phyloP scores from a whole-genome alignment of 495 filamentous ascomycete species.

The Aspergillus bridgeri region DNA sequence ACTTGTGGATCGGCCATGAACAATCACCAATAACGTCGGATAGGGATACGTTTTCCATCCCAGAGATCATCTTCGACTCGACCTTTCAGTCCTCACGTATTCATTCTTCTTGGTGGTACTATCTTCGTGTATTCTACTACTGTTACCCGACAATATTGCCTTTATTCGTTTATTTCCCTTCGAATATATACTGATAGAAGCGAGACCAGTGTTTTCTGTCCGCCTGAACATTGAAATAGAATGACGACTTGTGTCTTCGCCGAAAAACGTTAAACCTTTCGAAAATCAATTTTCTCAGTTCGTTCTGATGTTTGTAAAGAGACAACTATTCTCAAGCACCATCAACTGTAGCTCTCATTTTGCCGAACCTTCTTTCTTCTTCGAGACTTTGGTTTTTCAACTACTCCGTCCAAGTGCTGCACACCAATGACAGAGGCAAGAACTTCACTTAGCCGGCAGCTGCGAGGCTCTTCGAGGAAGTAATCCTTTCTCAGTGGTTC shows the following conservation, averaged over 20 bases:
- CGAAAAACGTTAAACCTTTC: neutral
- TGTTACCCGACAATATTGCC: neutral
- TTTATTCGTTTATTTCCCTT: neutral
- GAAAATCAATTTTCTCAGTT: neutral
- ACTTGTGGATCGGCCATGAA: neutral
- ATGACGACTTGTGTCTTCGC: neutral
- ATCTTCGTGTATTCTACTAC: neutral
- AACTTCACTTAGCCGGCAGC: too few species aligned
- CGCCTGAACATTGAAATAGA: neutral
- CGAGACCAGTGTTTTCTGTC: constrained; percentile 1
- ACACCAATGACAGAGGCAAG: too few species aligned
- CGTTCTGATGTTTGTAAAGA: too few species aligned
- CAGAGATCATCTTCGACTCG: constrained; percentile 31
- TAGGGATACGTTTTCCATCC: constrained; percentile 31
- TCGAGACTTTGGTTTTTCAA: too few species aligned
- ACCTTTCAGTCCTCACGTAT: constrained; percentile 22
- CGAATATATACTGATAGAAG: neutral
- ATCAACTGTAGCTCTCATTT: too few species aligned
- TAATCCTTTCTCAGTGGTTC: too few species aligned
- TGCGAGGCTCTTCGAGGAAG: too few species aligned
- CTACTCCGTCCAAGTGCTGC: too few species aligned
- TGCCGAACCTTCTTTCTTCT: too few species aligned
- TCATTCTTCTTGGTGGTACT: neutral
- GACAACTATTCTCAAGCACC: too few species aligned
- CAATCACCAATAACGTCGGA: neutral